These are phyloP conservation scores for Spinacia oleracea DNA, from an alignment of 179 eudicot species.

Conservation along the genomic window DNA sequence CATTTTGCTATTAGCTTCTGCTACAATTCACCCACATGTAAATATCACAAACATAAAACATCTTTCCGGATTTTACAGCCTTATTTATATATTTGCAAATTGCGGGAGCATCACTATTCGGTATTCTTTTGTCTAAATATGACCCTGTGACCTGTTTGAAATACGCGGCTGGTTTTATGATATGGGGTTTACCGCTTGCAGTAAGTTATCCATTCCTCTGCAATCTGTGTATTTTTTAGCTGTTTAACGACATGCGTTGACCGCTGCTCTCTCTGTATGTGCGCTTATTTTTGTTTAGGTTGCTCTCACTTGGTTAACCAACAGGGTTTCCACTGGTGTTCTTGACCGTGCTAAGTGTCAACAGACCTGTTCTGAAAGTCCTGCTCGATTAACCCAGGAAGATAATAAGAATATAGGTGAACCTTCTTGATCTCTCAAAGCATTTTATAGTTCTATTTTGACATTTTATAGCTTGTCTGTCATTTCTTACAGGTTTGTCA, in stretches of 20 bases:
- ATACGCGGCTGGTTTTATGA: constrained; percentile 78
- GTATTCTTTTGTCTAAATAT: constrained; percentile 72
- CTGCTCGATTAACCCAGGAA: no score
- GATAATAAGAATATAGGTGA: no score
- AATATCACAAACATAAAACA: background rate
- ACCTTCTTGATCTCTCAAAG: no score
- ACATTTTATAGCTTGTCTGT: no score
- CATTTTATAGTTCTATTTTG: no score
- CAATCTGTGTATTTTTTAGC: background rate
- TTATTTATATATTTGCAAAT: constrained; percentile 53
- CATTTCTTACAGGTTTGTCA: no score
- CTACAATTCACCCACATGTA: background rate
- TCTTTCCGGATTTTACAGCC: background rate
- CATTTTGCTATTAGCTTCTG: constrained; percentile 3
- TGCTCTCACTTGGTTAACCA: no score
- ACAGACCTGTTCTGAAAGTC: no score
- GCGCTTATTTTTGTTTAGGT: background rate
- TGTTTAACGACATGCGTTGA: background rate
- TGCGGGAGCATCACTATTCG: constrained; percentile 86
- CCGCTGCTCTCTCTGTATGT: background rate
- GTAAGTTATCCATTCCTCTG: constrained; percentile 38
- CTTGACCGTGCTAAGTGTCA: no score
- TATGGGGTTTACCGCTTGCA: constrained; percentile 69
- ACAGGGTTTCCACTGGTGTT: no score
- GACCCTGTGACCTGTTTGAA: constrained; percentile 79